These are phyloP conservation scores for bread wheat (Triticum aestivum) DNA, from an alignment of 176 grass and related monocot genomes.

Conservation along the genomic window DNA sequence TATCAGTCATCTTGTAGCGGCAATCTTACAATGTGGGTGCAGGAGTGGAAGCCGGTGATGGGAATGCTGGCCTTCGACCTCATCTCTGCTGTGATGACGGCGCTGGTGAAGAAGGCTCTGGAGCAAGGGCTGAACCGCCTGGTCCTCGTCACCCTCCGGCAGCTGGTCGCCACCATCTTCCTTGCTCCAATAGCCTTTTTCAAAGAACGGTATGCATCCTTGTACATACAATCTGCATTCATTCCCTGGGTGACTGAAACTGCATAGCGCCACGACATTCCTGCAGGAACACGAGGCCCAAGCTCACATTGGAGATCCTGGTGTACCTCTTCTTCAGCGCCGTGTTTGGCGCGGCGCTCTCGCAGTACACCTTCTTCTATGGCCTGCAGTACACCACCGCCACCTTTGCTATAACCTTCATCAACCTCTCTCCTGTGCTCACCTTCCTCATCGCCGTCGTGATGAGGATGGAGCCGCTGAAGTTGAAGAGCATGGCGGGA, in stretches of 20 bases:
- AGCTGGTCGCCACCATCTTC: slow-evolving; percentile 64
- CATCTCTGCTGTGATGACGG: slow-evolving; percentile 59
- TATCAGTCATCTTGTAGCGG: neutral
- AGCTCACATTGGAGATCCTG: slow-evolving; percentile 59
- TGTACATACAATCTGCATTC: neutral
- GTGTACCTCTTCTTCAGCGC: slow-evolving; percentile 79
- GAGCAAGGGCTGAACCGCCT: slow-evolving; percentile 59
- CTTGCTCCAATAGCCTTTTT: slow-evolving; percentile 72
- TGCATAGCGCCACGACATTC: neutral
- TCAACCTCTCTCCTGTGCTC: slow-evolving; percentile 70
- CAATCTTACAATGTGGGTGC: slow-evolving; percentile 2
- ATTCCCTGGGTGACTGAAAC: neutral
- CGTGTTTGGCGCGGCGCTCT: slow-evolving; percentile 60
- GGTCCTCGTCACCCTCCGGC: slow-evolving; percentile 65
- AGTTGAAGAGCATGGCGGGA: slow-evolving; percentile 59
- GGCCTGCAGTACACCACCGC: slow-evolving; percentile 71
- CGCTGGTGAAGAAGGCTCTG: slow-evolving; percentile 65
- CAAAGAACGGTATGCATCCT: slow-evolving; percentile 54
- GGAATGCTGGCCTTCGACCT: slow-evolving; percentile 61
- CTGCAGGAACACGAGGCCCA: slow-evolving; percentile 76
- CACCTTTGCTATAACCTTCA: slow-evolving; percentile 78
- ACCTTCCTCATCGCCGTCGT: slow-evolving; percentile 73
- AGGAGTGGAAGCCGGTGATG: slow-evolving; percentile 42
- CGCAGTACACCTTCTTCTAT: slow-evolving; percentile 71
- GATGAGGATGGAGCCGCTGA: slow-evolving; percentile 57